phyloP scores from a whole-genome alignment of 2,329 filamentous ascomycete genomes.

The Podosphaera xanthii region DNA sequence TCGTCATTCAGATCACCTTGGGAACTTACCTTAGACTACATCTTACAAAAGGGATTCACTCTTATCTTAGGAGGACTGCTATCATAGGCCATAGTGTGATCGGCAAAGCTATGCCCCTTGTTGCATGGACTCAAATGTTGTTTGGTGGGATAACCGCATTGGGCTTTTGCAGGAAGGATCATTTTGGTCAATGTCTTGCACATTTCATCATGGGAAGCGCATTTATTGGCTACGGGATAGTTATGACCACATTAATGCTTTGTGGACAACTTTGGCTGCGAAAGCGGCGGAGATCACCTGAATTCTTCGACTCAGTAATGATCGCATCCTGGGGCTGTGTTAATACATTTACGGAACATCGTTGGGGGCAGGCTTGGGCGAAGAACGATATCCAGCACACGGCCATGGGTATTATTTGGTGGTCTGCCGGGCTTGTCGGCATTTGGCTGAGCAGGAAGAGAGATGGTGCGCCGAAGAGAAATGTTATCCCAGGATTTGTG shows the following conservation, averaged over 20 bases:
- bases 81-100: constrained; percentile 56
- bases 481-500: constrained; percentile 79
- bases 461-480: constrained; percentile 69
- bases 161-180: constrained; percentile 81
- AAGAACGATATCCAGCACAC: constrained; percentile 94
- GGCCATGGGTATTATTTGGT: constrained; percentile 99
- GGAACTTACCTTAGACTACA: constrained; percentile 80
- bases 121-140: constrained; percentile 82
- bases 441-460: constrained; percentile 77
- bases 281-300: constrained; percentile 65
- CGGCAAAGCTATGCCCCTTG: constrained; percentile 68
- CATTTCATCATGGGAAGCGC: constrained; percentile 98
- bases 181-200: constrained; percentile 75
- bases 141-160: constrained; percentile 84
- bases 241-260: constrained; percentile 66
- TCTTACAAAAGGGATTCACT: constrained; percentile 64
- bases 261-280: constrained; percentile 77
- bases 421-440: constrained; percentile 75
- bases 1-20: constrained; percentile 53
- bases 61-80: constrained; percentile 47
- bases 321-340: constrained; percentile 92
- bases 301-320: constrained; percentile 83
- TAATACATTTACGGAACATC: constrained; percentile 95
- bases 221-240: constrained; percentile 81
- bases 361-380: constrained; percentile 76